These are phyloP conservation scores for Castanopsis chinensis DNA, from an alignment of 306 rosid genomes.

Conservation along the genomic window DNA sequence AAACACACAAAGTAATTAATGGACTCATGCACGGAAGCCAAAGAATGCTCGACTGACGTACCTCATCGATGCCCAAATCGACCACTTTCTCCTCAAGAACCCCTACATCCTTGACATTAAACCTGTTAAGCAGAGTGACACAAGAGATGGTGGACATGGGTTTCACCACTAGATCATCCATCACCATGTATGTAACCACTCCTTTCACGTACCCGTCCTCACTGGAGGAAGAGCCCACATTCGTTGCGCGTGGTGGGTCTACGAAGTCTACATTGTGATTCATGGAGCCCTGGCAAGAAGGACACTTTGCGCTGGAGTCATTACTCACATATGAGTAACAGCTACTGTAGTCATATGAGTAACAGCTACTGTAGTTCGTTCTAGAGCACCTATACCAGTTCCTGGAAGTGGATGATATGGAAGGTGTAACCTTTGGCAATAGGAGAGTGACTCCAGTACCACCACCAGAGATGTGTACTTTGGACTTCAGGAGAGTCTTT, in stretches of 20 bases:
- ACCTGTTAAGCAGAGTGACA: slow-evolving; percentile 11
- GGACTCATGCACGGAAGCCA: too few relatives aligned
- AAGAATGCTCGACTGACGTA: background rate
- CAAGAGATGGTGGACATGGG: slow-evolving; percentile 22
- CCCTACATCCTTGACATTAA: slow-evolving; percentile 16
- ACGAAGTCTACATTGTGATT: fast-evolving
- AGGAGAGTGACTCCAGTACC: too few relatives aligned
- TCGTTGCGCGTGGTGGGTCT: background rate
- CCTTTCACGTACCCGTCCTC: slow-evolving; percentile 27
- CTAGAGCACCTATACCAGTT: too few relatives aligned
- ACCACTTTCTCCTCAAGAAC: slow-evolving; percentile 22
- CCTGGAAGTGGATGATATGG: too few relatives aligned
- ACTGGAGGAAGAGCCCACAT: background rate
- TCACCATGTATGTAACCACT: slow-evolving; percentile 31
- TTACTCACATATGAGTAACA: background rate
- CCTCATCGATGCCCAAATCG: slow-evolving; percentile 20
- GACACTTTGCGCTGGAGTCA: background rate
- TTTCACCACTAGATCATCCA: slow-evolving; percentile 32
- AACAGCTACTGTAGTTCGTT: fast-evolving
- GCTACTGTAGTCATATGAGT: fast-evolving
- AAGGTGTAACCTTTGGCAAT: too few relatives aligned
- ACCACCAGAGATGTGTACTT: too few relatives aligned
- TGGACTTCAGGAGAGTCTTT: too few relatives aligned
- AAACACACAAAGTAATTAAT: background rate
- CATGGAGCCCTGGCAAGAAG: background rate